These are phyloP conservation scores for Colletotrichum sp. DNA, from an alignment of 2,329 filamentous ascomycete genomes.

Conservation along the genomic window DNA sequence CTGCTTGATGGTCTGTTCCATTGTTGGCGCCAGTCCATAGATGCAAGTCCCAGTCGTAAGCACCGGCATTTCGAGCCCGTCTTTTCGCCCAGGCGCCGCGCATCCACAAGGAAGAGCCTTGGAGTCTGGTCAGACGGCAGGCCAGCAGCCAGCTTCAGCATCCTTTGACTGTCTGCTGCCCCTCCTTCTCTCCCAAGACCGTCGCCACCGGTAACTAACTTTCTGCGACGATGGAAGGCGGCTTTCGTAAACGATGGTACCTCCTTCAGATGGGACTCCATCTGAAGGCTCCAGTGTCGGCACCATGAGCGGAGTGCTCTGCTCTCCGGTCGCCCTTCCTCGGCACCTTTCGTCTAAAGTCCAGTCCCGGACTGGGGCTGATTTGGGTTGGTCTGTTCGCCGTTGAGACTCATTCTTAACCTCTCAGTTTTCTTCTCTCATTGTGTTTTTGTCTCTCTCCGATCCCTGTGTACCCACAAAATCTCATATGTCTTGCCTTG, in stretches of 20 bases:
- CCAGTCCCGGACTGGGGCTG: background rate
- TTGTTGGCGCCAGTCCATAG: background rate
- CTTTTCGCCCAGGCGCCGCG: background rate
- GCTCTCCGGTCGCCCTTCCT: background rate
- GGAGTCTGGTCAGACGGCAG: background rate
- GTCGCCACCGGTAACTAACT: background rate
- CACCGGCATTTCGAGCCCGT: background rate
- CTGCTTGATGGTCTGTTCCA: background rate
- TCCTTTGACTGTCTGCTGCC: background rate
- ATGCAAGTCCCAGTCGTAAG: background rate
- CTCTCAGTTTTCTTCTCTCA: background rate
- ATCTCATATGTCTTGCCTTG: background rate
- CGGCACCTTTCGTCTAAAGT: background rate
- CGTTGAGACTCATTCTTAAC: background rate
- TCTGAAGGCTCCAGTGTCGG: background rate
- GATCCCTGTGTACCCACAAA: background rate
- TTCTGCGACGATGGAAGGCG: background rate
- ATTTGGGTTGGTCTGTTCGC: background rate
- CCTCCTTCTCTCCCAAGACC: background rate
- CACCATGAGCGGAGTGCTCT: background rate
- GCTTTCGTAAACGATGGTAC: background rate
- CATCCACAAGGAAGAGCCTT: background rate
- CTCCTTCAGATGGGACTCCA: background rate
- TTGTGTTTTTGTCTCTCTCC: background rate
- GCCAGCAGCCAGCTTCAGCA: background rate